Base-by-base conservation (phyloP, 495 filamentous ascomycete genomes). In the Symbiotaphrina buchneri region DNA sequence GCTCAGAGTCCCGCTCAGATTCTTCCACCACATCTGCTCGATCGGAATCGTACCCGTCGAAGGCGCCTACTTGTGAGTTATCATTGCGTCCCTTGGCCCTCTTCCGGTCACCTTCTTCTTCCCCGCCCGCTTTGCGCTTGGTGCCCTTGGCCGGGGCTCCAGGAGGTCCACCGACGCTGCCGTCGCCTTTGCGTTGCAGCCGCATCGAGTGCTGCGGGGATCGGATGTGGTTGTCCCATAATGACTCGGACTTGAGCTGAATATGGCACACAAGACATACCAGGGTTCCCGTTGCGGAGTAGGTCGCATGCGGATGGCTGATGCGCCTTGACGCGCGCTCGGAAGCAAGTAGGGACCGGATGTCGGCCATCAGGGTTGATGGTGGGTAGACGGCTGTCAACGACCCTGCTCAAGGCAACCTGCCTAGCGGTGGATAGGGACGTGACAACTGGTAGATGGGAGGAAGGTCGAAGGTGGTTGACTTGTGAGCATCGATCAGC, bases 311-410 rank as follows among this genome's bases (percentile, higher is more conserved):
- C 0, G 67, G 69, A 35, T 76, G 71, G 6, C 66, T 60, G 37
- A 80, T 71, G 42, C 74, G 68, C 38, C 81, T 72, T 28, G 71
- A 65, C 30, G 68, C 70, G 43, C 82, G 74, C 51, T 91, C 78
- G 47, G 68, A 75, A 40, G 80, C 73, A 27, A 91, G 66, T 11
- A 91, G 60, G 13, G 79, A 67, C 27, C 82, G 74, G 10, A 83
- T 74, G 46, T 91, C 80, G 38, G 81, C 67, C 82, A 92, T 92
- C 32, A 38, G 14, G 31, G 16, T 18, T 15, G 18, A 15, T 15
- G n/a, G n/a, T n/a, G n/a, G n/a, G n/a, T n/a, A n/a, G n/a, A n/a
- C n/a, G n/a, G n/a, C n/a, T n/a, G n/a, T n/a, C n/a, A n/a, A n/a
- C n/a, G n/a, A n/a, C n/a, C n/a, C n/a, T n/a, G n/a, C n/a, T n/a